phyloP scores from a whole-genome alignment of 78 protist genomes.

The Dictyostelium discoideum region DNA sequence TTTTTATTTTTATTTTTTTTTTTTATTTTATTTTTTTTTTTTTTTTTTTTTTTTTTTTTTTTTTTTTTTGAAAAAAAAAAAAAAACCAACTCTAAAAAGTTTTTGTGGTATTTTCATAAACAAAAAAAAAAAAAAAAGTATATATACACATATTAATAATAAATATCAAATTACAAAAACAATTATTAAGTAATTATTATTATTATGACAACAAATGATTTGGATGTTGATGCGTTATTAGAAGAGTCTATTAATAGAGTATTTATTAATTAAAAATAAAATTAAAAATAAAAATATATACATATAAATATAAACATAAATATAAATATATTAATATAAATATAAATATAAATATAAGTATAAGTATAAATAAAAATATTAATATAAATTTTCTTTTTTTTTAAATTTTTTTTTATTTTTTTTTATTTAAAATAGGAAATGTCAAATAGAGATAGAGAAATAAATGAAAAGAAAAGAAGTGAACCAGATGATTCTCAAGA shows the following conservation, averaged over 20 bases:
- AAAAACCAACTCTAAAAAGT: background rate
- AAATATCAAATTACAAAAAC: background rate
- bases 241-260: conserved; percentile 33
- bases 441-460: background rate
- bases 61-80: background rate
- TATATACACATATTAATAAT: background rate
- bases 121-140: background rate
- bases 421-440: background rate
- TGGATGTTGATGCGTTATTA: conserved; percentile 35
- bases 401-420: background rate
- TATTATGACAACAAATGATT: background rate
- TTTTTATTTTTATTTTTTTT: background rate
- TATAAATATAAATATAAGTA: background rate
- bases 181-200: no score
- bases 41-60: background rate
- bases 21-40: background rate
- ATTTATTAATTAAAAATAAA: background rate
- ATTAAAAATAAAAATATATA: background rate
- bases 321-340: background rate
- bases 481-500: background rate
- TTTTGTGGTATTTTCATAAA: background rate
- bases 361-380: no score
- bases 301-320: background rate
- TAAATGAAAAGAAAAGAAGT: background rate
- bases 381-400: no score